phyloP scores from a whole-genome alignment of 176 grass and related monocot genomes.

The Oropetium thomaeum region DNA sequence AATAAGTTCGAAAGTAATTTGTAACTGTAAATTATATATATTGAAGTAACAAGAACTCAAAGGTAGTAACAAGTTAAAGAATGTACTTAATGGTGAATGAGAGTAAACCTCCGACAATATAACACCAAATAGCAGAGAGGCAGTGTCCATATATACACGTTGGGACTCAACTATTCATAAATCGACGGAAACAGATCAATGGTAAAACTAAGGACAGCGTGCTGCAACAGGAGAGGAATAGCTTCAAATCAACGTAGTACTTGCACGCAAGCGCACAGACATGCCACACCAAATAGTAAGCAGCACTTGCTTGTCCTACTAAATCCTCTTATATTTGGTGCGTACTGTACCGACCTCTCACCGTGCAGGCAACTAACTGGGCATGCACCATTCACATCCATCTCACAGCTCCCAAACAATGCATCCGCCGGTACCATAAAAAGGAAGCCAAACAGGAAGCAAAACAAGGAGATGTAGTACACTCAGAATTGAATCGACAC shows the following conservation, averaged over 20 bases:
- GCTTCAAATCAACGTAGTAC: slow-evolving; percentile 19
- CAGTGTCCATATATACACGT: too few relatives aligned
- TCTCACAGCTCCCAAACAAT: slow-evolving; percentile 9
- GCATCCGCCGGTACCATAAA: slow-evolving; percentile 33
- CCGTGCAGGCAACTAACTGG: slow-evolving; percentile 18
- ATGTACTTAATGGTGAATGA: too few relatives aligned
- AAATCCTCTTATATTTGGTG: slow-evolving; percentile 27
- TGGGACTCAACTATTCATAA: slow-evolving; percentile 35
- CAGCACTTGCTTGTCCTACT: slow-evolving; percentile 22
- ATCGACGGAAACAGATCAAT: slow-evolving; percentile 23
- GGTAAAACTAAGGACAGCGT: slow-evolving; percentile 14
- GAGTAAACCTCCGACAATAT: too few relatives aligned
- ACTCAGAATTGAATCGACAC: slow-evolving; percentile 38
- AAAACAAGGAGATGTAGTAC: slow-evolving; percentile 36
- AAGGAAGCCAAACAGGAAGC: slow-evolving; percentile 58
- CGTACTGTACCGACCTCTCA: background rate
- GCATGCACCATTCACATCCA: slow-evolving; percentile 50
- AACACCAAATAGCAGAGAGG: slow-evolving; percentile 12
- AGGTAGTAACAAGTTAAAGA: too few relatives aligned
- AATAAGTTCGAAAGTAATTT: too few relatives aligned
- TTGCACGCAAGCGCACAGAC: slow-evolving; percentile 18
- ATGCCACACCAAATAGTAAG: slow-evolving; percentile 22
- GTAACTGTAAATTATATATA: too few relatives aligned
- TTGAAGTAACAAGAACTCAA: too few relatives aligned
- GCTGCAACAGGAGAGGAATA: slow-evolving; percentile 21